Conservation (phyloP, 129 eudicot genomes). For the Scalesia atractyloides region DNA sequence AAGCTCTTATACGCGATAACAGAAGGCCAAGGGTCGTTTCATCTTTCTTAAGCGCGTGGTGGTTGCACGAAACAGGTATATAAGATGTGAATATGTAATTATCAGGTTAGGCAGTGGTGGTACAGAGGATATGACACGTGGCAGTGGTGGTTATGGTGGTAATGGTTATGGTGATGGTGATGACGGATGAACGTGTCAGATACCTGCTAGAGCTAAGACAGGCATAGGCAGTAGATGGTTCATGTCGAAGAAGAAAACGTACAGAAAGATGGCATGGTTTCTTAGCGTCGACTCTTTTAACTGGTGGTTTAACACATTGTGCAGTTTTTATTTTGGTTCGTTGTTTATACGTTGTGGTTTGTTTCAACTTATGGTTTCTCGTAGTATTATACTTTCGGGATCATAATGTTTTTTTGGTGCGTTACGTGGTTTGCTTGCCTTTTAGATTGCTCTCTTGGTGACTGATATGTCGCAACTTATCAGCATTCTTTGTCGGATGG, state of each 20-base stretch:
- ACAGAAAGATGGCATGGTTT: constrained; percentile 34
- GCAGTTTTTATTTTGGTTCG: constrained; percentile 15
- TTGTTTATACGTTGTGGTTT: constrained; percentile 5
- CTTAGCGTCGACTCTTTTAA: constrained; percentile 23
- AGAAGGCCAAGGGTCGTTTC: constrained; percentile 98
- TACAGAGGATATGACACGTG: constrained; percentile 17
- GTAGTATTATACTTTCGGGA: constrained; percentile 12
- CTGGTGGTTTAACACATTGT: constrained; percentile 23
- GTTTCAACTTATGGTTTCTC: constrained; percentile 17
- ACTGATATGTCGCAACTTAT: no score
- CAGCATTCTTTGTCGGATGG: no score
- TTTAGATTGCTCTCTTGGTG: neutral
- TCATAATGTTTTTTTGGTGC: neutral
- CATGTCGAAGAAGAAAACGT: constrained; percentile 31
- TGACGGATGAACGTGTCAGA: constrained; percentile 20
- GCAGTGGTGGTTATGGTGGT: constrained; percentile 15
- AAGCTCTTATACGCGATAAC: constrained; percentile 84
- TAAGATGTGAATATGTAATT: constrained; percentile 55
- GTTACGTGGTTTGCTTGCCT: neutral
- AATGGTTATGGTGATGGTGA: constrained; percentile 18
- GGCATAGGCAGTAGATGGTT: constrained; percentile 27
- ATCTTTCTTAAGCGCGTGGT: constrained; percentile 54
- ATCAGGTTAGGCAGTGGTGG: constrained; percentile 53
- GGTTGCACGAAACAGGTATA: constrained; percentile 30
- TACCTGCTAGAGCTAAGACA: constrained; percentile 27